Evolutionary conservation across 768 basidiomycete species (phyloP), one percentile per base, ranked within the genome.

Genomic region (Tylopilus felleus): DNA sequence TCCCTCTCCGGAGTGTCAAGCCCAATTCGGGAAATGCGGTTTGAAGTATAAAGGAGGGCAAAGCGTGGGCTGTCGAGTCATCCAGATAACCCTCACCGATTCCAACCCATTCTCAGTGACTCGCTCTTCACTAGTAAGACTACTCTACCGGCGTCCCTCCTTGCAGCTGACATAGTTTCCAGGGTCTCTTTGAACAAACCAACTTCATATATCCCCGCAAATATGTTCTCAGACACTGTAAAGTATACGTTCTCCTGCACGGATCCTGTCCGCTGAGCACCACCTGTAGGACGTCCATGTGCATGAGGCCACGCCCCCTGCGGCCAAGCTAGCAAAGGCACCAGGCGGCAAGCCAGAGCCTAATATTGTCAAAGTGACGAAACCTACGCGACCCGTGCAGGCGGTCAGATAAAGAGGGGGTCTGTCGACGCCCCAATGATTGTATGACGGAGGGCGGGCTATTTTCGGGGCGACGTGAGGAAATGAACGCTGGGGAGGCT

Each of bases 11-110:
- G 46, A 12, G 13, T 13, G 23, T 38, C 17, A 31, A 5, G 17
- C 6, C 46, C 41, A 19, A 40, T 48, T 43, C 19, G 29, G 53
- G 28, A 35, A 41, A 19, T 8, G 8, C 4, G 13, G 31, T 3
- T 33, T n/a, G 10, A 13, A 28, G 8, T 61, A 64, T 57, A 63
- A 65, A 58, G 33, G 12, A n/a, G n/a, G n/a, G n/a, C n/a, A n/a
- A n/a, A 3, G 13, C 3, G 10, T 2, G 27, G 25, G 21, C 19
- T 16, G 27, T 43, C 41, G 10, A 44, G 25, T 28, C 55, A 62
- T 33, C 31, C 2, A 7, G 14, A 31, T 33, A 12, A 14, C 22
- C 45, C 19, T 31, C 27, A 6, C 38, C 23, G 3, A 4, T 12
- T 36, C 23, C 23, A 19, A 12, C 28, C 19, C 7, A 5, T 25